phyloP scores from a whole-genome alignment of 2,329 filamentous ascomycete genomes.

The Myotisia sp. region DNA sequence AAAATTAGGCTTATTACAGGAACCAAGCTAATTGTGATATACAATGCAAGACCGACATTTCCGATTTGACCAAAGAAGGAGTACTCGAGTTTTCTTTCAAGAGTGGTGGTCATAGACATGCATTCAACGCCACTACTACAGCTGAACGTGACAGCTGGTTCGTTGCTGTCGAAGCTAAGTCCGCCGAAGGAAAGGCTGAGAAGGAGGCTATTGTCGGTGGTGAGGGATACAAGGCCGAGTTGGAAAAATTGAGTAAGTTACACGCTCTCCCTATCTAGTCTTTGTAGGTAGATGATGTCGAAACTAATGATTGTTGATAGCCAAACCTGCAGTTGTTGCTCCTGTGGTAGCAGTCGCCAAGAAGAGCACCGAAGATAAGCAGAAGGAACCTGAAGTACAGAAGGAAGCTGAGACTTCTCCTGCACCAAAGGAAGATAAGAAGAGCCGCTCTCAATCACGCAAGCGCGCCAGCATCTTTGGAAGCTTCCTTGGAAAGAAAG shows the following conservation, averaged over 20 bases:
- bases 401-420: constrained; percentile 19
- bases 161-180: constrained; percentile 64
- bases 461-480: constrained; percentile 47
- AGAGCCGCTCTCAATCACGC: constrained; percentile 45
- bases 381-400: constrained; percentile 26
- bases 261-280: constrained; percentile 9
- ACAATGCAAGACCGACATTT: constrained; percentile 43
- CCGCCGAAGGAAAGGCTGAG: constrained; percentile 70
- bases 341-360: constrained; percentile 18
- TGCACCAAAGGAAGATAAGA: constrained; percentile 32
- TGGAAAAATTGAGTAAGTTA: constrained; percentile 54
- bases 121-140: constrained; percentile 64
- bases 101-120: constrained; percentile 77
- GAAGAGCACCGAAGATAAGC: constrained; percentile 16
- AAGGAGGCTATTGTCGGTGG: constrained; percentile 58
- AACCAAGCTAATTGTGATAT: no score
- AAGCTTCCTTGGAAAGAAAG: constrained; percentile 47
- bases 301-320: constrained; percentile 15
- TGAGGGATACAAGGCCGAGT: constrained; percentile 75
- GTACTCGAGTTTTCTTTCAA: constrained; percentile 73
- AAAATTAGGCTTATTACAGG: neutral
- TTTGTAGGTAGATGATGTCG: neutral
- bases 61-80: constrained; percentile 63
- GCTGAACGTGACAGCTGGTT: constrained; percentile 90
- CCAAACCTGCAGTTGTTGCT: constrained; percentile 30